Conservation (phyloP, 2,329 filamentous ascomycete genomes). For the Teratosphaeria zuluensis region DNA sequence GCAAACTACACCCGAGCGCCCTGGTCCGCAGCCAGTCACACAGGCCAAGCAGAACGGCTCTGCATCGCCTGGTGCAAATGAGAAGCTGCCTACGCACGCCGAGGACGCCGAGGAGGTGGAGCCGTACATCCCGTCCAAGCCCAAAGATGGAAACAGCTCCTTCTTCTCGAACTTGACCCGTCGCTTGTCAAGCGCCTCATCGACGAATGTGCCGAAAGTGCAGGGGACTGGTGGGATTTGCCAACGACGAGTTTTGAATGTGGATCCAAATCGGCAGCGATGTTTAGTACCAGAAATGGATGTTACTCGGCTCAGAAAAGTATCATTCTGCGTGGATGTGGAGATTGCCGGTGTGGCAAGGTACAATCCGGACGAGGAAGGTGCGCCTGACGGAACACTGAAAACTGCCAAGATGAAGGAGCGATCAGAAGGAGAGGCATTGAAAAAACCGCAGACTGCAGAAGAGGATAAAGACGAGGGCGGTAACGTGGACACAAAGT, state of each 20-base stretch:
- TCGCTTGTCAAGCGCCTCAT: slow-evolving; percentile 58
- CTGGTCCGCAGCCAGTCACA: slow-evolving; percentile 5
- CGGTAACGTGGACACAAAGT: slow-evolving; percentile 18
- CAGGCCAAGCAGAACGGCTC: slow-evolving; percentile 29
- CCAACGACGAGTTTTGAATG: slow-evolving; percentile 71
- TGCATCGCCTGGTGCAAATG: slow-evolving; percentile 42
- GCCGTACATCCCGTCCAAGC: slow-evolving; percentile 65
- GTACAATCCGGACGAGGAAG: slow-evolving; percentile 52
- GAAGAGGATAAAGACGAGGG: slow-evolving; percentile 45
- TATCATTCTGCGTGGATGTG: slow-evolving; percentile 94
- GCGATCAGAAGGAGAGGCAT: slow-evolving; percentile 62
- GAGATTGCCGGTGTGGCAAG: slow-evolving; percentile 85
- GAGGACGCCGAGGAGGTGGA: slow-evolving; percentile 29
- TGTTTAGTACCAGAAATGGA: slow-evolving; percentile 72
- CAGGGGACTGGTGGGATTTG: slow-evolving; percentile 60
- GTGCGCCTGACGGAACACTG: slow-evolving; percentile 36
- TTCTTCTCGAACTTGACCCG: slow-evolving; percentile 75
- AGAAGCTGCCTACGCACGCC: slow-evolving; percentile 14
- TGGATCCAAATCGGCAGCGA: slow-evolving; percentile 69
- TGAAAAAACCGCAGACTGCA: slow-evolving; percentile 55
- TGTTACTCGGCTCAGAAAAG: slow-evolving; percentile 69
- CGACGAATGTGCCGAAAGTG: slow-evolving; percentile 37
- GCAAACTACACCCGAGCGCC: slow-evolving; percentile 14
- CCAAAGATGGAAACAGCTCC: slow-evolving; percentile 45
- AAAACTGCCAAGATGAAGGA: slow-evolving; percentile 55